A percentile compares a stretch with the other conserved stretches of the same genome.
Conservation (phyloP, 352 stramenopile genomes). For the Pythium sp. region DNA sequence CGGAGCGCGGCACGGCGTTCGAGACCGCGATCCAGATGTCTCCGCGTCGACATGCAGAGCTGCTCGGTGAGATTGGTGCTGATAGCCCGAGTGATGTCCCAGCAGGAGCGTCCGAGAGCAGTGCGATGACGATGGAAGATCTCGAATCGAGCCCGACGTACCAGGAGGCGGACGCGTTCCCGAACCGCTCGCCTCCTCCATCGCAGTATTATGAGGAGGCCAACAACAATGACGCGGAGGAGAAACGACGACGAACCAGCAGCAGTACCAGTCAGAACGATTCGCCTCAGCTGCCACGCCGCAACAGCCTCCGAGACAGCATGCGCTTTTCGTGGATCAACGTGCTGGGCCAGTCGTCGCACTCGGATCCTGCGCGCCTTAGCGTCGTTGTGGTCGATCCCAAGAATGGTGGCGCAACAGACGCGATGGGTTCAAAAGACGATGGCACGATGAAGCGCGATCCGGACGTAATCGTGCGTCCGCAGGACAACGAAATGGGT, state of each 20-base stretch:
- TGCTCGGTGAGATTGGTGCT: constrained; percentile 2
- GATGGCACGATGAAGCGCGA: constrained; percentile 23
- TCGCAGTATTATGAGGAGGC: not conserved
- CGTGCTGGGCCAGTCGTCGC: constrained; percentile 44
- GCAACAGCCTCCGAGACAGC: constrained; percentile 40
- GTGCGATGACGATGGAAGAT: constrained; percentile 10
- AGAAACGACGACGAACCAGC: not conserved
- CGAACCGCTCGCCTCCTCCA: constrained; percentile 1
- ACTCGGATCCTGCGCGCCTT: constrained; percentile 26
- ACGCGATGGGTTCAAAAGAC: not conserved
- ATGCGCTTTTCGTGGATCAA: constrained; percentile 68
- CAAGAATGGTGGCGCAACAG: not conserved
- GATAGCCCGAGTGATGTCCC: not conserved
- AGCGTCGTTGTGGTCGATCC: not conserved
- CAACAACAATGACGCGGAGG: not conserved
- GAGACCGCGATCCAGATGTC: constrained; percentile 18
- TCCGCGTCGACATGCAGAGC: constrained; percentile 10
- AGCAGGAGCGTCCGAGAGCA: not conserved
- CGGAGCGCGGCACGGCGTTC: constrained; percentile 11
- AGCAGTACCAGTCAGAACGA: constrained; percentile 1
- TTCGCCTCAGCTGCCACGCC: constrained; percentile 4
- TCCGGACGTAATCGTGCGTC: constrained; percentile 31
- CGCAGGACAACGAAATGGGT: constrained; percentile 56
- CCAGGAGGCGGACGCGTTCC: constrained; percentile 7
- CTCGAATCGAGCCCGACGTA: constrained; percentile 3